Evolutionary conservation across 345 rosid species (phyloP), one percentile per base, ranked within the genome.

Genomic region (Ailanthus altissimus): DNA sequence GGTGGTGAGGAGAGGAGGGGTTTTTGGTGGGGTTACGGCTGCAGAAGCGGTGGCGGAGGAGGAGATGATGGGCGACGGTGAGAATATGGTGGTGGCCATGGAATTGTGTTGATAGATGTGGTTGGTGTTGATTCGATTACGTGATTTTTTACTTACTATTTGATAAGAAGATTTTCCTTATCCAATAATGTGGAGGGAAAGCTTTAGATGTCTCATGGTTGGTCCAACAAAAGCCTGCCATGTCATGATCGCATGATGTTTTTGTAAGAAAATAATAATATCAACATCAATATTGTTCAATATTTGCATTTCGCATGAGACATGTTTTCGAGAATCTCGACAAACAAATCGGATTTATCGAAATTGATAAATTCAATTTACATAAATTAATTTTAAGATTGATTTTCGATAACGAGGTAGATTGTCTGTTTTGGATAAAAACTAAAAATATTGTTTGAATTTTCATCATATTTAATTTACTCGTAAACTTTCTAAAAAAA

Each of bases 51-150:
- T 1, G 2, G 59, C 1, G 65, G 67, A 12, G 12, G 69, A 5
- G 84, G 92, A 23, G 84, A 83, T 79, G 36, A 83, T 67, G 72
- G 89, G 74, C 14, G 91, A 69, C 45, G 86, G 79, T 26, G 90
- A 84, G 88, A 84, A 79, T 58, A 84, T 47, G 65, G 92, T 47
- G 65, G 92, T 83, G 82, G 94, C 89, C 97, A 93, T 89, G 74
- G 73, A 56, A 66, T 42, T 28, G 53, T 73, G 49, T 65, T 28
- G 15, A 32, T 36, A n/a, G 80, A 61, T 78, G 74, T 57, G 79
- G 70, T n/a, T 12, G 64, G 3, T 50, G 46, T 50, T 15, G 57
- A 20, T 62, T 60, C 4, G 13, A 8, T 26, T n/a, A 2, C 13
- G 20, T 18, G 26, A 60, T 74, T 4, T 20, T 14, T 69, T 61